Percentiles rank a stretch among this genome's conserved stretches.
Conservation (phyloP, 2,329 filamentous ascomycete species). For the Fusarium albidum region DNA sequence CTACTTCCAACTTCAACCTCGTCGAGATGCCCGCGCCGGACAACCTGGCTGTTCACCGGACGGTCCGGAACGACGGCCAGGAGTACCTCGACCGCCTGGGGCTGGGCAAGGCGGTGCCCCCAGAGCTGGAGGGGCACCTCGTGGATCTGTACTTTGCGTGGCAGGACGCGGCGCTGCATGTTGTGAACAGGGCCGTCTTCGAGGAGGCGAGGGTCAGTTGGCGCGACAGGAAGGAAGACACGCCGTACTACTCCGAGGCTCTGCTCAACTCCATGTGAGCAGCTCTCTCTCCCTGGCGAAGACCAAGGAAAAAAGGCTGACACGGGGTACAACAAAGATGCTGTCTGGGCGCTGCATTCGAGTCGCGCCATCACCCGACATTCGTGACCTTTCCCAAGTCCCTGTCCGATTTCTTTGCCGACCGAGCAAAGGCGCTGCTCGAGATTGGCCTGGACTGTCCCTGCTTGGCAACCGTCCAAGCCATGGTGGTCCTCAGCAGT, state of each 20-base stretch:
- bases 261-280: slow-evolving; percentile 41
- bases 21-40: slow-evolving; percentile 37
- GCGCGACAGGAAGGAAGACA: slow-evolving; percentile 32
- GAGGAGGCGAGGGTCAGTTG: slow-evolving; percentile 19
- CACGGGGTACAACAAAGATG: slow-evolving; percentile 44
- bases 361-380: slow-evolving; percentile 51
- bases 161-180: slow-evolving; percentile 35
- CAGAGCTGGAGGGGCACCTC: slow-evolving; percentile 28
- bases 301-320: not conserved
- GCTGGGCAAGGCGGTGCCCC: slow-evolving; percentile 25
- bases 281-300: not conserved
- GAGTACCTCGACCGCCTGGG: slow-evolving; percentile 38
- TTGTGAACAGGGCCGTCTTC: slow-evolving; percentile 37
- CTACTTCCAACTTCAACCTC: slow-evolving; percentile 40
- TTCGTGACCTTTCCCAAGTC: slow-evolving; percentile 47
- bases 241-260: slow-evolving; percentile 41
- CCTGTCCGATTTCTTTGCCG: slow-evolving; percentile 41
- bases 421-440: slow-evolving; percentile 36
- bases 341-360: slow-evolving; percentile 52
- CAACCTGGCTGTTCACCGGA: slow-evolving; percentile 36
- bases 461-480: slow-evolving; percentile 38
- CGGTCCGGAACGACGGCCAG: slow-evolving; percentile 36
- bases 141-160: slow-evolving; percentile 33
- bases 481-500: slow-evolving; percentile 38
- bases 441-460: slow-evolving; percentile 40